Conservation (phyloP, 108 stramenopile genomes). For the Discostella stelligeroides region DNA sequence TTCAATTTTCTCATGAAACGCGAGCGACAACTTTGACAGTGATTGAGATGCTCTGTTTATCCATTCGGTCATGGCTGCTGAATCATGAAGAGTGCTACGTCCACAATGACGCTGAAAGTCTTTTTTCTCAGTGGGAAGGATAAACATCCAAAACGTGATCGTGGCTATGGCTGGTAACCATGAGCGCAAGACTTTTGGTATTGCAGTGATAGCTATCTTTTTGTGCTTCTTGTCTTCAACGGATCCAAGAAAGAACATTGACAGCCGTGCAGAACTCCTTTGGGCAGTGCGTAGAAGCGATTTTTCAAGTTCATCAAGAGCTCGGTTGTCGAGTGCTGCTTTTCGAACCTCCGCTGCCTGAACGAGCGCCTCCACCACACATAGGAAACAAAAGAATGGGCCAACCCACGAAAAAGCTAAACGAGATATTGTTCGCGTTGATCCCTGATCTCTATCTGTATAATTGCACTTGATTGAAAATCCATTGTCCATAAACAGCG, state of each 20-base stretch:
- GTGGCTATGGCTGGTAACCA: slow-evolving; percentile 56
- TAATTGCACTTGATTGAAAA: slow-evolving; percentile 35
- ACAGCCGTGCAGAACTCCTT: slow-evolving; percentile 22
- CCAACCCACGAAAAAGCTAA: slow-evolving; percentile 36
- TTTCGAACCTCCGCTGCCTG: slow-evolving; percentile 53
- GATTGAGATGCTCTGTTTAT: slow-evolving; percentile 32
- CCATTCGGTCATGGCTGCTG: slow-evolving; percentile 55
- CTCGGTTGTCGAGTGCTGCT: slow-evolving; percentile 53
- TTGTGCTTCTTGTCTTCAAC: slow-evolving; percentile 9
- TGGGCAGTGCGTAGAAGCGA: slow-evolving; percentile 43
- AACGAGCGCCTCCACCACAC: slow-evolving; percentile 53
- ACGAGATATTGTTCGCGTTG: slow-evolving; percentile 12
- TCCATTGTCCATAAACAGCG: slow-evolving; percentile 9
- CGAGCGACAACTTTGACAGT: slow-evolving; percentile 11
- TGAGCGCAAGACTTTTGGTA: slow-evolving; percentile 44
- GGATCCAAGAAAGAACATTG: slow-evolving; percentile 33
- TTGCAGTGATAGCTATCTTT: slow-evolving; percentile 17
- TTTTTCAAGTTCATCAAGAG: slow-evolving; percentile 58
- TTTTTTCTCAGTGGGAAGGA: slow-evolving; percentile 42
- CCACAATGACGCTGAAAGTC: slow-evolving; percentile 37
- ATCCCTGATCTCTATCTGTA: slow-evolving; percentile 18
- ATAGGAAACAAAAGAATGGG: slow-evolving; percentile 45
- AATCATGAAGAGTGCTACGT: slow-evolving; percentile 33
- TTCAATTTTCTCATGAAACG: slow-evolving; percentile 34
- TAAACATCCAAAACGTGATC: slow-evolving; percentile 55